Evolutionary conservation across 2,329 filamentous ascomycete species (phyloP).

Genomic region (Exophiala viscosa): DNA sequence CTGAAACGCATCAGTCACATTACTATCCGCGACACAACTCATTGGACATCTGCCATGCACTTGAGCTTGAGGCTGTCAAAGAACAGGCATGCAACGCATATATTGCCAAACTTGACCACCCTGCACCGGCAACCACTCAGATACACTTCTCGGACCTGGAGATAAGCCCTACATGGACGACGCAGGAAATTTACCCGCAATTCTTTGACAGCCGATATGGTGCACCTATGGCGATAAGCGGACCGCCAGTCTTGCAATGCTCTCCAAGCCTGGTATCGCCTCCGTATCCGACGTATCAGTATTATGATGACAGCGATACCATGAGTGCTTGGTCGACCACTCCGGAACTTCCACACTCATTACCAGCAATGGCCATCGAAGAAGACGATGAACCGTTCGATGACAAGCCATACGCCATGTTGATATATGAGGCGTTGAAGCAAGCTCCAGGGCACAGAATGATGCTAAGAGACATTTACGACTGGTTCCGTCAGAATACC

Average conservation of each 20-base stretch:
- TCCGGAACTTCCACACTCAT: slow-evolving; percentile 10
- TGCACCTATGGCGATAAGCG: neutral
- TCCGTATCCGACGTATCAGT: slow-evolving; percentile 9
- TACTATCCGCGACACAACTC: neutral
- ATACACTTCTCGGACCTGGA: slow-evolving; percentile 17
- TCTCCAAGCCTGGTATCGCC: neutral
- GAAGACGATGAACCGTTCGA: slow-evolving; percentile 32
- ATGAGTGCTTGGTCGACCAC: slow-evolving; percentile 18
- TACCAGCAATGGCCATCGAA: slow-evolving; percentile 2
- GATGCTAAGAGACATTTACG: slow-evolving; percentile 81
- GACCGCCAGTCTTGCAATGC: slow-evolving; percentile 4
- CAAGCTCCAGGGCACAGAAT: slow-evolving; percentile 64
- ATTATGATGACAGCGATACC: slow-evolving; percentile 9
- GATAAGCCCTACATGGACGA: slow-evolving; percentile 7
- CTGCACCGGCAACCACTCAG: slow-evolving; percentile 1
- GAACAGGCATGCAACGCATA: neutral
- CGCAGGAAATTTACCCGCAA: slow-evolving; percentile 3
- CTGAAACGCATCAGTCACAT: neutral
- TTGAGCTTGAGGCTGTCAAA: slow-evolving; percentile 10
- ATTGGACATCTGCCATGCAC: slow-evolving; percentile 3
- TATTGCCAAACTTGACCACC: neutral
- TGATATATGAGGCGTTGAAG: slow-evolving; percentile 74
- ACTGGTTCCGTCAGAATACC: slow-evolving; percentile 82
- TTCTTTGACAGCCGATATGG: neutral
- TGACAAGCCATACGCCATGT: slow-evolving; percentile 72